Percentiles rank a stretch among this genome's conserved stretches.
These are phyloP conservation scores for Quercus alba DNA, from an alignment of 306 rosid genomes.

Conservation along the genomic window DNA sequence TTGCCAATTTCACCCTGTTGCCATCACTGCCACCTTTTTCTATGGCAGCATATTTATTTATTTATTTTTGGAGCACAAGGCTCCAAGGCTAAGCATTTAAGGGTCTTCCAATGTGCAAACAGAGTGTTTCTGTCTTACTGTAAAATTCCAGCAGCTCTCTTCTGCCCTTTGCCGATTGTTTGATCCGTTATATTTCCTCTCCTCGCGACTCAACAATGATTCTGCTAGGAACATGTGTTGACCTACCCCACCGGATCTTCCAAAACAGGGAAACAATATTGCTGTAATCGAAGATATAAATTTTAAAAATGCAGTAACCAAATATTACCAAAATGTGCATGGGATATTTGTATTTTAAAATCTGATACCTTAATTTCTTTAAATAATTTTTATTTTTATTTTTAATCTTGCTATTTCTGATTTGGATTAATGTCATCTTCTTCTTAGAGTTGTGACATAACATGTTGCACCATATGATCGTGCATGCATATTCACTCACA, in stretches of 20 bases:
- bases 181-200: not conserved
- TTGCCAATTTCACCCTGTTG: not conserved
- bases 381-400: not conserved
- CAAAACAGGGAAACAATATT: not conserved
- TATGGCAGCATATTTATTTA: not conserved
- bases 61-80: not conserved
- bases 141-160: not conserved
- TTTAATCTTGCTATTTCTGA: not conserved
- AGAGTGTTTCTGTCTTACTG: not conserved
- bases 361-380: not conserved
- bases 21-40: not conserved
- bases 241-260: not conserved
- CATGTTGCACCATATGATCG: not conserved
- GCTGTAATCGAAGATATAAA: not conserved
- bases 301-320: not conserved
- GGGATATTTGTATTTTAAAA: not conserved
- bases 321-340: not conserved
- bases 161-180: not conserved
- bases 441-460: not conserved
- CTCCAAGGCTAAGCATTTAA: not conserved
- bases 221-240: not conserved
- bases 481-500: not conserved
- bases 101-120: not conserved
- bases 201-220: not conserved
- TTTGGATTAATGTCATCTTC: not conserved